A percentile compares a stretch with the other conserved stretches of the same genome.
These are phyloP conservation scores for Diutina rugosa DNA, from an alignment of 1,139 yeast genomes.

Conservation along the genomic window DNA sequence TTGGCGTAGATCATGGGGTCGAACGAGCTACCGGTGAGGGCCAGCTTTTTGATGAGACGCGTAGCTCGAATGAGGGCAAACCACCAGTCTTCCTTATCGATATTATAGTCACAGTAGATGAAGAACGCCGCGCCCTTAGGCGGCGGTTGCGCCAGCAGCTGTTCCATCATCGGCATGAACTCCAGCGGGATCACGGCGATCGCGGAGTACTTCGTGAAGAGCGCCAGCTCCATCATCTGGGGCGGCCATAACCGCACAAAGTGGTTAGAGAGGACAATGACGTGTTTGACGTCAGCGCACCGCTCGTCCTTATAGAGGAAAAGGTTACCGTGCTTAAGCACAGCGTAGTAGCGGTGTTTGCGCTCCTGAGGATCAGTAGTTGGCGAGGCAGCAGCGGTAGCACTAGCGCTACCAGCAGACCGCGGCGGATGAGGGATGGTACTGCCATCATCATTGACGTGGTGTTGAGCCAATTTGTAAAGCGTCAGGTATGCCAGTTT, in stretches of 20 bases:
- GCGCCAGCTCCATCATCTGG: constrained; percentile 51
- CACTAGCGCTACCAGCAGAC: not conserved
- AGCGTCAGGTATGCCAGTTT: constrained; percentile 49
- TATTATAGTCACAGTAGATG: constrained; percentile 63
- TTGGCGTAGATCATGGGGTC: constrained; percentile 43
- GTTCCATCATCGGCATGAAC: not conserved
- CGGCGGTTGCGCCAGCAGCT: not conserved
- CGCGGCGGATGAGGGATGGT: not conserved
- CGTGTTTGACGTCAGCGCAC: constrained; percentile 61
- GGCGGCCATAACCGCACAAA: constrained; percentile 85
- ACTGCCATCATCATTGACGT: constrained; percentile 4
- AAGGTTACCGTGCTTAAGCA: constrained; percentile 72
- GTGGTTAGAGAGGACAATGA: constrained; percentile 59
- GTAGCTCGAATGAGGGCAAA: constrained; percentile 72
- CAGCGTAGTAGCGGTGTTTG: constrained; percentile 57
- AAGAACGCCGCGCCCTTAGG: constrained; percentile 50
- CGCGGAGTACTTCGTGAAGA: constrained; percentile 71
- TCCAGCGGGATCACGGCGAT: constrained; percentile 42
- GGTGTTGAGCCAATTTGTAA: constrained; percentile 37
- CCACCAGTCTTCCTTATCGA: constrained; percentile 88
- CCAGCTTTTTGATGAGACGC: constrained; percentile 25
- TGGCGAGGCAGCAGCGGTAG: constrained; percentile 1
- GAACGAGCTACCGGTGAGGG: constrained; percentile 7
- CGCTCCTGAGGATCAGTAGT: constrained; percentile 12
- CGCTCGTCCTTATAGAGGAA: constrained; percentile 65